phyloP scores from a whole-genome alignment of 495 filamentous ascomycete species.

The Penicillium canescens region DNA sequence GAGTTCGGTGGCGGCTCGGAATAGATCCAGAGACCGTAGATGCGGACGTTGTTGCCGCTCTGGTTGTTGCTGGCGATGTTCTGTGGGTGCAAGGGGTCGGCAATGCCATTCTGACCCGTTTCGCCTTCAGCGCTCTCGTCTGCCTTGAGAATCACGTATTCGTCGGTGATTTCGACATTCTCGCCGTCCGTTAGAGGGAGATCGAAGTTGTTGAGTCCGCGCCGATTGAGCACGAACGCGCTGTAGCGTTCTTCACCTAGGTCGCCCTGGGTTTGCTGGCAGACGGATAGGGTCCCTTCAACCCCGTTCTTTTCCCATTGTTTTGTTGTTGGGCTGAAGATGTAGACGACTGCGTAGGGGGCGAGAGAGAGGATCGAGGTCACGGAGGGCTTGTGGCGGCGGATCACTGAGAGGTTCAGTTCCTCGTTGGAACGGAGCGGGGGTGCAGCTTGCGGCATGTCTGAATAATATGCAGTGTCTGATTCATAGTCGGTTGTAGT shows the following conservation, averaged over 20 bases:
- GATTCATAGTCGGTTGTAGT: conserved; percentile 67
- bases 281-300: conserved; percentile 83
- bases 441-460: conserved; percentile 38
- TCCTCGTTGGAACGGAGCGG: conserved; percentile 69
- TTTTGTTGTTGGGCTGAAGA: conserved; percentile 58
- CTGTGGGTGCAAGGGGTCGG: conserved; percentile 18
- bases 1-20: conserved; percentile 54
- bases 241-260: conserved; percentile 54
- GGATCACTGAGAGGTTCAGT: conserved; percentile 78
- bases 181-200: conserved; percentile 49
- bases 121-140: conserved; percentile 19
- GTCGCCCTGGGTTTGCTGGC: conserved; percentile 51
- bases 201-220: conserved; percentile 60
- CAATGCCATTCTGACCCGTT: conserved; percentile 11
- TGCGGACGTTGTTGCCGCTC: conserved; percentile 26
- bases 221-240: conserved; percentile 62
- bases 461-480: conserved; percentile 47
- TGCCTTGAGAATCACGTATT: conserved; percentile 60
- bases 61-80: conserved; percentile 8
- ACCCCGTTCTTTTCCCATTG: conserved; percentile 77
- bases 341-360: conserved; percentile 77
- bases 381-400: conserved; percentile 70
- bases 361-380: conserved; percentile 70
- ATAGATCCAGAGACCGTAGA: conserved; percentile 68
- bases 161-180: conserved; percentile 60